Conservation (phyloP, 257 asterid species). For the Solanum bukasovii region DNA sequence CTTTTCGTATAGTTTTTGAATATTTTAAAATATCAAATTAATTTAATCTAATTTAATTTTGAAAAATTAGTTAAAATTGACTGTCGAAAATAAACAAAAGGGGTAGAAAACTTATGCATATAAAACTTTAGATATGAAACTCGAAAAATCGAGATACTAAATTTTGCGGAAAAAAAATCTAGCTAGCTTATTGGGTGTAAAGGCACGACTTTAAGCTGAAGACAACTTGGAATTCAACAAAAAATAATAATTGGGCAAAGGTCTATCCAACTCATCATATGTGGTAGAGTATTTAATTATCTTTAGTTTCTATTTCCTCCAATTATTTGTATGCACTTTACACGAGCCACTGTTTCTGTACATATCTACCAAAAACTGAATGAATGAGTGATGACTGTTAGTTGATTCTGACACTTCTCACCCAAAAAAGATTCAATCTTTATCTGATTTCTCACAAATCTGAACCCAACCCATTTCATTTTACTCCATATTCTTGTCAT, state of each 20-base stretch:
- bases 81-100: too few species aligned
- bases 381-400: not conserved
- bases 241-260: not conserved
- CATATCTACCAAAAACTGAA: not conserved
- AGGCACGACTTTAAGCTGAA: not conserved
- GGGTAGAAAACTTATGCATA: too few species aligned
- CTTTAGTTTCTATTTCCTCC: not conserved
- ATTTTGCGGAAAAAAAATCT: not conserved
- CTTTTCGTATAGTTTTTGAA: too few species aligned
- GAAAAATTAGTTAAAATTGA: too few species aligned
- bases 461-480: conserved; percentile 11
- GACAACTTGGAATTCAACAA: not conserved
- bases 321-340: not conserved
- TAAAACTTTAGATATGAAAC: too few species aligned
- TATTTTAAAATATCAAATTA: too few species aligned
- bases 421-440: not conserved
- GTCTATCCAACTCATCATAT: not conserved
- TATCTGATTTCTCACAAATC: conserved; percentile 1
- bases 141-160: too few species aligned
- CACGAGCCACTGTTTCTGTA: not conserved
- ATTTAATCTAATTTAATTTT: too few species aligned
- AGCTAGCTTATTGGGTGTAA: not conserved
- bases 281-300: not conserved
- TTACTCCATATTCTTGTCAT: not conserved
- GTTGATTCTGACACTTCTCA: conserved; percentile 6